Evolutionary conservation across 176 grass and related monocot genomes (phyloP), one percentile per base, ranked within the genome.

Genomic region (Aegilops longissima): DNA sequence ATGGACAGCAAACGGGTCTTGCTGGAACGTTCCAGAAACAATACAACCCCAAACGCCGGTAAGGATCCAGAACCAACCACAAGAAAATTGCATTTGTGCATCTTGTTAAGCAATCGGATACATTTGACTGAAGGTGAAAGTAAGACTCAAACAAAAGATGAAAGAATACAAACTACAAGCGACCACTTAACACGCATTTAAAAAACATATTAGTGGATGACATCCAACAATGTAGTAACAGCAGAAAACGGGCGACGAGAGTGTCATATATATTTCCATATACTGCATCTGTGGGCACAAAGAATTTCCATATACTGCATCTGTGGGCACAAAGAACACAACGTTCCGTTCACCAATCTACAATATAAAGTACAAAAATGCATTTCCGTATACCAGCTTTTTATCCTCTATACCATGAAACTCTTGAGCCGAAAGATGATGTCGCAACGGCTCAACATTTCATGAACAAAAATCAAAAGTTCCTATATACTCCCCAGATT

Each of bases 361-460:
- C 66, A 70, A 3, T 24, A 29, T 61, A 47, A 83, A 30, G 39
- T 86, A 39, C 52, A 88, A 51, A 71, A 49, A 65, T 51, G 66
- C 54, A 84, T 80, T 47, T 52, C 39, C 52, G 54, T 56, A 35
- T 59, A 59, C 24, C 24, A 66, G 1, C 40, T 30, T 25, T 51
- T 58, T 66, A 16, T 81, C 42, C 45, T 59, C 56, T 59, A 59
- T 59, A 18, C 56, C 56, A 0, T 21, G 7, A 59, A 59, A 59
- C 1, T 59, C 56, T 59, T 3, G 56, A 59, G 0, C 56, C 56
- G 56, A 59, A 59, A 21, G 0, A 58, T 56, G 52, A 80, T 34
- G 35, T 39, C 14, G 8, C 73, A 59, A 30, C 24, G 12, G 20
- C 49, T 16, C 62, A 29, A 51, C 17, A 0, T 18, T 24, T 14